phyloP scores from a whole-genome alignment of 495 filamentous ascomycete genomes.

The Viridothelium virens region DNA sequence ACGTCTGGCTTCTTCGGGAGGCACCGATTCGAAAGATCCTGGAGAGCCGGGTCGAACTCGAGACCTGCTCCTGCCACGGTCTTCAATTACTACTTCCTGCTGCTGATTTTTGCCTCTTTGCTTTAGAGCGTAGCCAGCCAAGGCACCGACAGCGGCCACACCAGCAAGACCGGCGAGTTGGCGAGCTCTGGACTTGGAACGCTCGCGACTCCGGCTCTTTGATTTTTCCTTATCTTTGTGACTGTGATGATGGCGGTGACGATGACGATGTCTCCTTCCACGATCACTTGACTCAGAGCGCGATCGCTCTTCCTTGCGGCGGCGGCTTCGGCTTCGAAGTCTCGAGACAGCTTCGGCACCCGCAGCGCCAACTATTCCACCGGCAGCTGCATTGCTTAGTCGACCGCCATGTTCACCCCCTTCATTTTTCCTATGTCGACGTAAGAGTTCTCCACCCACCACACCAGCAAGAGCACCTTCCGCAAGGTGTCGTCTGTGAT shows the following conservation, averaged over 20 bases:
- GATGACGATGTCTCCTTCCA: conserved; percentile 13
- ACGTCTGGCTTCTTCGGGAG: conserved; percentile 37
- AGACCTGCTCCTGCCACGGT: conserved; percentile 59
- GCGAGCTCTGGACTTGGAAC: conserved; percentile 39
- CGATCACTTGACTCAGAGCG: conserved; percentile 8
- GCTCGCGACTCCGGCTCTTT: conserved; percentile 46
- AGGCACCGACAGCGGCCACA: conserved; percentile 73
- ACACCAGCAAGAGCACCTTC: conserved; percentile 78
- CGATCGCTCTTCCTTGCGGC: conserved; percentile 31
- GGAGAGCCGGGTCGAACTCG: conserved; percentile 28
- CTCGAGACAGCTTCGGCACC: conserved; percentile 73
- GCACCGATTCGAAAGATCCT: conserved; percentile 11
- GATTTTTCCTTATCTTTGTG: conserved; percentile 17
- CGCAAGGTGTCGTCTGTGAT: conserved; percentile 72
- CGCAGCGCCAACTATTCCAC: conserved; percentile 72
- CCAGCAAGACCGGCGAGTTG: conserved; percentile 66
- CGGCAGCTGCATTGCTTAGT: conserved; percentile 67
- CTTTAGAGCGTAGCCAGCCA: conserved; percentile 66
- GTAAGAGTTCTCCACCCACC: conserved; percentile 64
- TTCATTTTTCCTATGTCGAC: conserved; percentile 56
- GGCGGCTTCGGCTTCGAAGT: conserved; percentile 51
- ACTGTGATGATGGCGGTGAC: conserved; percentile 16
- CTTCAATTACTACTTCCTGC: conserved; percentile 46
- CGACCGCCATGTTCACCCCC: conserved; percentile 54
- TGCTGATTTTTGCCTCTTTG: conserved; percentile 53